These are phyloP conservation scores for Xenoacremonium recifei DNA, from an alignment of 2,329 filamentous ascomycete genomes.

Conservation along the genomic window DNA sequence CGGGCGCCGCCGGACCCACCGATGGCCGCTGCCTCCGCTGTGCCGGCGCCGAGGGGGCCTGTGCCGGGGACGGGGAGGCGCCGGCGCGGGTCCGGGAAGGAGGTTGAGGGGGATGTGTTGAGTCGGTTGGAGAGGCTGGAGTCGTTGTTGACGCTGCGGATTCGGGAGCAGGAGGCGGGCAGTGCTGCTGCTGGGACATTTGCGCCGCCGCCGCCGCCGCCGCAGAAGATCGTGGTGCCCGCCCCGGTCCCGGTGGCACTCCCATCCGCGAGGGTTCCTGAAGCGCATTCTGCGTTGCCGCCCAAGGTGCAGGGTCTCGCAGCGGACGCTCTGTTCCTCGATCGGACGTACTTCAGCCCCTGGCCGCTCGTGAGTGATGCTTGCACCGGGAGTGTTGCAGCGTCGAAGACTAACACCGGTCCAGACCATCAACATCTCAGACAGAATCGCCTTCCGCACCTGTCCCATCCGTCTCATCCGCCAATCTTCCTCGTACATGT, in stretches of 20 bases:
- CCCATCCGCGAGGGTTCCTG: neutral
- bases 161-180: constrained; percentile 11
- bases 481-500: constrained; percentile 31
- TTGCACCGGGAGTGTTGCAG: neutral
- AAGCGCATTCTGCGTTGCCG: constrained; percentile 20
- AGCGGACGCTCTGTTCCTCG: constrained; percentile 33
- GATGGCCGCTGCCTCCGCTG: constrained; percentile 10
- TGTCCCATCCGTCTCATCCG: constrained; percentile 32
- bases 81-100: too few relatives aligned
- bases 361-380: constrained; percentile 26
- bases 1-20: constrained; percentile 24
- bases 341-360: constrained; percentile 29
- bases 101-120: constrained; percentile 17
- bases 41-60: too few relatives aligned
- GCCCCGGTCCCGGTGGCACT: neutral
- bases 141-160: constrained; percentile 19
- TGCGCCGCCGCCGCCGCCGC: neutral
- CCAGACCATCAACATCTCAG: constrained; percentile 30
- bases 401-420: neutral
- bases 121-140: constrained; percentile 26
- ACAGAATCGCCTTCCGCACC: constrained; percentile 31
- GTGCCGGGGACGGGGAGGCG: too few relatives aligned
- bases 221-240: neutral
- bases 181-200: neutral
- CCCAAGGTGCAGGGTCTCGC: constrained; percentile 31